These are phyloP conservation scores for Microdochium bolleyi DNA, from an alignment of 2,329 filamentous ascomycete genomes.

Conservation along the genomic window DNA sequence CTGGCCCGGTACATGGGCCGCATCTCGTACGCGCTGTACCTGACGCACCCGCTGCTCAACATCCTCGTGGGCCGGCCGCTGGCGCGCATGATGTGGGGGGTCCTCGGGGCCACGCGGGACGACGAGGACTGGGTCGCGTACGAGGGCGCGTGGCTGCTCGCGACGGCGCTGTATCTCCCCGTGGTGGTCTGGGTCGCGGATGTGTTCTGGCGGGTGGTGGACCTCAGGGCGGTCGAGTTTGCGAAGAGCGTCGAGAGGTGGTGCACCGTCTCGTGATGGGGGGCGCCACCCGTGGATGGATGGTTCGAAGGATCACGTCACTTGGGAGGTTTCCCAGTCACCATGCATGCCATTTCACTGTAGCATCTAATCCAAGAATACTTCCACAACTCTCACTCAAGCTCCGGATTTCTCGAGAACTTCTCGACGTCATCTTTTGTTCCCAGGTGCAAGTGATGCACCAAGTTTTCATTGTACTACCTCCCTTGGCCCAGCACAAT, in stretches of 20 bases:
- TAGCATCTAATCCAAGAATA: no score
- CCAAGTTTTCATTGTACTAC: no score
- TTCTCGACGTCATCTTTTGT: no score
- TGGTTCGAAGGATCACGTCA: no score
- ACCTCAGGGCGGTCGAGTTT: not conserved
- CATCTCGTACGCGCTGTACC: conserved; percentile 13
- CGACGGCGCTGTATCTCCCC: not conserved
- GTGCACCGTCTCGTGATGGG: conserved; percentile 14
- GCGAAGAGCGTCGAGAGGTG: conserved; percentile 11
- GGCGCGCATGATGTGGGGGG: not conserved
- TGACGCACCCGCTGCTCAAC: conserved; percentile 9
- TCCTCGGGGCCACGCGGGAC: no score
- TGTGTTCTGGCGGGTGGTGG: not conserved
- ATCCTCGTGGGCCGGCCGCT: not conserved
- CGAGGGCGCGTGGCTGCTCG: not conserved
- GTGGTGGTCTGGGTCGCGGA: not conserved
- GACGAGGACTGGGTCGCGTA: not conserved
- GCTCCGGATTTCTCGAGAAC: no score
- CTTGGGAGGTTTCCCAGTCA: no score
- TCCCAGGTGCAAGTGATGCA: no score
- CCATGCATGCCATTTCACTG: no score
- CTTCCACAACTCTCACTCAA: no score
- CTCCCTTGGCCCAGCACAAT: no score
- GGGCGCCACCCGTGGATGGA: no score
- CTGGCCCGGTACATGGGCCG: conserved; percentile 13